A percentile compares a stretch with the other conserved stretches of the same genome.
Conservation (phyloP, 176 grass and related monocot genomes). For the sorghum (Sorghum bicolor) region Sorghum_bicolor_NCBIv3 NC_012871.2:56253501-56254000, state of each 20-base stretch:
- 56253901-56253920: constrained; percentile 1
- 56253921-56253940: neutral
- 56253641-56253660: constrained; percentile 47
- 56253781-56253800: constrained; percentile 39
- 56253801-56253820: constrained; percentile 96
- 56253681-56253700: neutral
- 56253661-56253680: neutral
- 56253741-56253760: constrained; percentile 10
- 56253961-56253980: neutral
- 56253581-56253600: constrained; percentile 71
- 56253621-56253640: constrained; percentile 82
- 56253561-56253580: constrained; percentile 81
- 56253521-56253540: neutral
- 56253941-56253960: neutral
- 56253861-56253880: constrained; percentile 44
- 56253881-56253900: neutral
- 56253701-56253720: constrained; percentile 3
- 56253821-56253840: constrained; percentile 89
- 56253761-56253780: neutral
- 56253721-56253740: constrained; percentile 12
- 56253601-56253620: constrained; percentile 80
- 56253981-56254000: constrained; percentile 61
- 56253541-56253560: constrained; percentile 13
- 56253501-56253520: constrained; percentile 1
- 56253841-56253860: constrained; percentile 83